Conservation (phyloP, 495 filamentous ascomycete genomes). For the Daldinia concentrica region DNA sequence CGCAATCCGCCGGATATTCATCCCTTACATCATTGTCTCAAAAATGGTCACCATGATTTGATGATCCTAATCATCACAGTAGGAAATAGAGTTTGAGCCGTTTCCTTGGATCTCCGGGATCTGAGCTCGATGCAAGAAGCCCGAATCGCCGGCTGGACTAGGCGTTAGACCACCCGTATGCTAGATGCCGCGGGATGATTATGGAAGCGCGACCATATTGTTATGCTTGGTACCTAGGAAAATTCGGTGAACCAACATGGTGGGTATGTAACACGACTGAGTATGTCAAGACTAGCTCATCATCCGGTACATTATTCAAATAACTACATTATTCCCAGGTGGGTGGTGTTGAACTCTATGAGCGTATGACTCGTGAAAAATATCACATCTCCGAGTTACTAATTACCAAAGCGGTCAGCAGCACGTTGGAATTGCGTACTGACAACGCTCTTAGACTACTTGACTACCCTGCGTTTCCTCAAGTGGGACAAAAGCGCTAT, state of each 20-base stretch:
- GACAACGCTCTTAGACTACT: background rate
- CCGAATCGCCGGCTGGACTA: slow-evolving; percentile 11
- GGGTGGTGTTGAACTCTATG: background rate
- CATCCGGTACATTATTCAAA: background rate
- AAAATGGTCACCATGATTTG: slow-evolving; percentile 18
- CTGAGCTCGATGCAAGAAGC: slow-evolving; percentile 14
- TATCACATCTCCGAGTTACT: slow-evolving; percentile 1
- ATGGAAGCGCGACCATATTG: slow-evolving; percentile 15
- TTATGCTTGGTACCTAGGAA: slow-evolving; percentile 1
- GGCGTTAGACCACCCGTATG: slow-evolving; percentile 21
- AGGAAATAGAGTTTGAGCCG: slow-evolving; percentile 6
- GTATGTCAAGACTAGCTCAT: background rate
- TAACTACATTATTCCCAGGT: background rate
- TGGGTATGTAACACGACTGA: background rate
- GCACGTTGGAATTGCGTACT: background rate
- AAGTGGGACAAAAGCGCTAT: slow-evolving; percentile 13
- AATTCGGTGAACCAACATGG: background rate
- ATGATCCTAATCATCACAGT: slow-evolving; percentile 2
- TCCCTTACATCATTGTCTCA: slow-evolving; percentile 38
- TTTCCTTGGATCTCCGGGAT: slow-evolving; percentile 16
- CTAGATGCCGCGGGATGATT: slow-evolving; percentile 14
- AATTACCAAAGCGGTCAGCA: background rate
- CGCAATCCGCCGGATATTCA: background rate
- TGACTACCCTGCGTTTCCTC: background rate
- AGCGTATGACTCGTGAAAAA: slow-evolving; percentile 17